Evolutionary conservation across 345 rosid species (phyloP), one percentile per base, ranked within the genome.

Genomic region (Citropsis articulata): DNA sequence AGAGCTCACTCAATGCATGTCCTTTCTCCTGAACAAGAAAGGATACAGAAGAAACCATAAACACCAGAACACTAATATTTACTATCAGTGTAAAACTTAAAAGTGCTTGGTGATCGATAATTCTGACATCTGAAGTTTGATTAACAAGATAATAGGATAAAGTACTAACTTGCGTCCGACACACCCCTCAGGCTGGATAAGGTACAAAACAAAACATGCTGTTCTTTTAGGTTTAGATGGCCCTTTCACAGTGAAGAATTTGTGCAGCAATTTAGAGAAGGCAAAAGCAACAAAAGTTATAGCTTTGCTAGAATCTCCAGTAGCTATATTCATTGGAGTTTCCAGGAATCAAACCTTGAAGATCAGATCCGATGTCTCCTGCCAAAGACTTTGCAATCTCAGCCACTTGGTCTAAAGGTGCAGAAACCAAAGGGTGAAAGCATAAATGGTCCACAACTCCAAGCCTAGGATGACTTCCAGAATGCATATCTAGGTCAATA

Each of bases 381-480:
- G 96, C 98, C 85, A 93, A 82, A 55, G 92, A 87, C 80, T 82
- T 91, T 7, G 99, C 98, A 80, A 90, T 75, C 35, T 73, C 77
- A 33, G 93, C 91, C 50, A 85, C 91, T 76, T 92, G 94, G 31
- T 91, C 88, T 53, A 92, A 53, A 60, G 93, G 85, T 78, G 94
- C 70, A 45, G 57, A 80, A 73, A 84, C 87, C 83, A 95, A 78
- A 3, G 98, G 97, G 80, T 93, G 99, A 84, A 95, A 92, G 84
- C 99, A 93, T 72, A 92, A 85, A 79, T 95, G 98, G 69, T 95
- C 99, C 48, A 95, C 96, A 45, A 95, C 97, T 79, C 98, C 99
- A 78, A 93, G 96, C 31, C 98, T 88, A 42, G 99, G 99, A 87
- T 93, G 99, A 75, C 88, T 91, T 67, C 97, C 99, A 66, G 69